Conservation (phyloP, 352 stramenopile genomes). For the Globisporangium ultimum region DNA sequence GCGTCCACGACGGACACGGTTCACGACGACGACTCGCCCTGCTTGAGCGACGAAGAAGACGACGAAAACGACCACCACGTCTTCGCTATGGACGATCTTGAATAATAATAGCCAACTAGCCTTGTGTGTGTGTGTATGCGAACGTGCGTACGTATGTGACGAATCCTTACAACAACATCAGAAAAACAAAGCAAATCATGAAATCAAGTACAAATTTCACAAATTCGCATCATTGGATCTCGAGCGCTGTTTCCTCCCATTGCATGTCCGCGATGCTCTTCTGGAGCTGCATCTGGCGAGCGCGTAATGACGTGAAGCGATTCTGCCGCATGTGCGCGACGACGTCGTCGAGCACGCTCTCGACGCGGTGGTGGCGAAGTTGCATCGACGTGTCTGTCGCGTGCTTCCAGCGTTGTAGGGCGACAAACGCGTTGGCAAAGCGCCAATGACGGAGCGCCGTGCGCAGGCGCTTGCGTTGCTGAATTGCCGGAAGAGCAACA, state of each 20-base stretch:
- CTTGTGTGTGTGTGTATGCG: neutral
- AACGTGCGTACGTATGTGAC: too few species aligned
- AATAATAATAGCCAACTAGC: slow-evolving; percentile 6
- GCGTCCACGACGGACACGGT: slow-evolving; percentile 30
- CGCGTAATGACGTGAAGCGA: slow-evolving; percentile 21
- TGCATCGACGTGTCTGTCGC: slow-evolving; percentile 9
- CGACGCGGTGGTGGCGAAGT: slow-evolving; percentile 23
- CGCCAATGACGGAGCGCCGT: slow-evolving; percentile 33
- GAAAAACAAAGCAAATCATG: too few species aligned
- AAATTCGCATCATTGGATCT: too few species aligned
- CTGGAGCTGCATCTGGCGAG: slow-evolving; percentile 28
- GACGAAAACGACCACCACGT: slow-evolving; percentile 25
- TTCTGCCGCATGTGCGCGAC: slow-evolving; percentile 26
- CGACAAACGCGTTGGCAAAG: slow-evolving; percentile 22
- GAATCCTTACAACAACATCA: too few species aligned
- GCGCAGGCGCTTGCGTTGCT: slow-evolving; percentile 6
- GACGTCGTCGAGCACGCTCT: slow-evolving; percentile 26
- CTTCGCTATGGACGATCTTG: slow-evolving; percentile 73
- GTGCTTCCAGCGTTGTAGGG: slow-evolving; percentile 38
- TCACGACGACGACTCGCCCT: slow-evolving; percentile 26
- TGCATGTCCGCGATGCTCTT: slow-evolving; percentile 8
- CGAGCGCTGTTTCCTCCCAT: neutral
- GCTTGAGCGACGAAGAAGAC: slow-evolving; percentile 19
- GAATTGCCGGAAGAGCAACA: neutral
- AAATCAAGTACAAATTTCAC: too few species aligned